Evolutionary conservation across 2,329 filamentous ascomycete species (phyloP).

Genomic region (Venturia nashicola): DNA sequence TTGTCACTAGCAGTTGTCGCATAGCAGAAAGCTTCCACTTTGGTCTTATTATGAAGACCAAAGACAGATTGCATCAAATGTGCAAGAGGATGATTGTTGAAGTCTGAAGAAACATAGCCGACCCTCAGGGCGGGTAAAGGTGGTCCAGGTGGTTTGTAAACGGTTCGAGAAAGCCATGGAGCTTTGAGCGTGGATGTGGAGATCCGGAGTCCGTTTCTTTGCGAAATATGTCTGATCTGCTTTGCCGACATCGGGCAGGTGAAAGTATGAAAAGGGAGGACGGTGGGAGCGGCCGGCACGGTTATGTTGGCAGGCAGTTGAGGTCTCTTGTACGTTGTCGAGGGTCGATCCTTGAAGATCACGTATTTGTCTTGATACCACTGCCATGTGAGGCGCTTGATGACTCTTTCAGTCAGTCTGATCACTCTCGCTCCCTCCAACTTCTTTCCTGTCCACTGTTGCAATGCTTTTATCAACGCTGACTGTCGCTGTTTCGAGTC

Average conservation of each 20-base stretch:
- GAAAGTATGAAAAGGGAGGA: slow-evolving; percentile 95
- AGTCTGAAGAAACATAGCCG: slow-evolving; percentile 94
- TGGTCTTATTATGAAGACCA: slow-evolving; percentile 64
- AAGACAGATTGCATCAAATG: slow-evolving; percentile 99
- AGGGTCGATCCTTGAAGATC: slow-evolving; percentile 41
- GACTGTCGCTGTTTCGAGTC: slow-evolving; percentile 24
- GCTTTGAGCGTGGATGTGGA: slow-evolving; percentile 79
- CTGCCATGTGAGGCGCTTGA: slow-evolving; percentile 63
- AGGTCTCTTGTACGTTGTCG: slow-evolving; percentile 56
- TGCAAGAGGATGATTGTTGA: slow-evolving; percentile 94
- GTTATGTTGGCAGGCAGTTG: slow-evolving; percentile 60
- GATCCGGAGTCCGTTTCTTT: slow-evolving; percentile 85
- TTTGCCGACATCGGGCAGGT: slow-evolving; percentile 86
- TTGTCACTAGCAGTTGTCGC: slow-evolving; percentile 86
- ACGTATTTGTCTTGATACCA: slow-evolving; percentile 82
- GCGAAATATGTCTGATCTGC: slow-evolving; percentile 86
- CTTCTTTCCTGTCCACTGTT: slow-evolving; percentile 54
- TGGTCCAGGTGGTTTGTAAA: slow-evolving; percentile 76
- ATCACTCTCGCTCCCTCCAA: slow-evolving; percentile 86
- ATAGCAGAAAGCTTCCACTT: slow-evolving; percentile 83
- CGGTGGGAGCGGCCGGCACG: slow-evolving; percentile 80
- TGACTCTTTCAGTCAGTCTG: slow-evolving; percentile 71
- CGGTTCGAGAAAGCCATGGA: slow-evolving; percentile 69
- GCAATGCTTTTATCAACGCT: slow-evolving; percentile 24
- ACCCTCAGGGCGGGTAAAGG: slow-evolving; percentile 77